Percentiles rank a stretch among this genome's conserved stretches.
Evolutionary conservation across 2,329 filamentous ascomycete genomes (phyloP).

Genomic region (Xylariomycetidae sp.): DNA sequence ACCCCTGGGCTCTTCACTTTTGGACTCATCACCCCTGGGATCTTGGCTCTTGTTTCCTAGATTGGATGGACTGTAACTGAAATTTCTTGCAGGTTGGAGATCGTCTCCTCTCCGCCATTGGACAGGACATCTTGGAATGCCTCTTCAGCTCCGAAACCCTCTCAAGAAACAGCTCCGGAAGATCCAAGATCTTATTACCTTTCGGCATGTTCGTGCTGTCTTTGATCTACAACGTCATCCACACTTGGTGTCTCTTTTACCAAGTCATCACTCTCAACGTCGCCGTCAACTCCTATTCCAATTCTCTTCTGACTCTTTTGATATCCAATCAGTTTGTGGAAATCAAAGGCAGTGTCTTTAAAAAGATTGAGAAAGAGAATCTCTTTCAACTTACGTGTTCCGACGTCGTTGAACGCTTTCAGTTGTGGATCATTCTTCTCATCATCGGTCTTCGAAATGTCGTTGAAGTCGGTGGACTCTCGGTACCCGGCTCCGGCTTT

Average conservation of each 20-base stretch:
- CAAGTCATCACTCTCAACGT: constrained; percentile 98
- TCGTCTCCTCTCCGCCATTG: constrained; percentile 80
- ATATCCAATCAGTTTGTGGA: constrained; percentile 98
- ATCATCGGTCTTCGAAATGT: constrained; percentile 96
- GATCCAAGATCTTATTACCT: constrained; percentile 84
- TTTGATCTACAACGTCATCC: constrained; percentile 78
- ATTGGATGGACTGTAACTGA: background rate
- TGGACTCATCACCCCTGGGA: too few relatives aligned
- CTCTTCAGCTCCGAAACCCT: constrained; percentile 90
- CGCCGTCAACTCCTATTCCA: constrained; percentile 97
- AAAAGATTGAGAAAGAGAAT: constrained; percentile 97
- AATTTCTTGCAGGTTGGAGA: constrained; percentile 58
- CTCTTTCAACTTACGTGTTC: constrained; percentile 94
- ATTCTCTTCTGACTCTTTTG: constrained; percentile 83
- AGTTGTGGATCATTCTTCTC: constrained; percentile 93
- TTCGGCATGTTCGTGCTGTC: constrained; percentile 88
- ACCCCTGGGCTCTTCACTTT: too few relatives aligned
- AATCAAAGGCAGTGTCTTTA: constrained; percentile 97
- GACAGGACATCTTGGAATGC: constrained; percentile 94
- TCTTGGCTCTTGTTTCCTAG: too few relatives aligned
- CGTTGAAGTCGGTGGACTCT: constrained; percentile 86
- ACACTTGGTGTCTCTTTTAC: constrained; percentile 86
- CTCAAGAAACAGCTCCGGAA: constrained; percentile 78
- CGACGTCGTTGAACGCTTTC: constrained; percentile 94
- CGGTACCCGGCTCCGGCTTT: constrained; percentile 49